These are phyloP conservation scores for Xylaria polymorpha DNA, from an alignment of 2,329 filamentous ascomycete genomes.

Conservation along the genomic window DNA sequence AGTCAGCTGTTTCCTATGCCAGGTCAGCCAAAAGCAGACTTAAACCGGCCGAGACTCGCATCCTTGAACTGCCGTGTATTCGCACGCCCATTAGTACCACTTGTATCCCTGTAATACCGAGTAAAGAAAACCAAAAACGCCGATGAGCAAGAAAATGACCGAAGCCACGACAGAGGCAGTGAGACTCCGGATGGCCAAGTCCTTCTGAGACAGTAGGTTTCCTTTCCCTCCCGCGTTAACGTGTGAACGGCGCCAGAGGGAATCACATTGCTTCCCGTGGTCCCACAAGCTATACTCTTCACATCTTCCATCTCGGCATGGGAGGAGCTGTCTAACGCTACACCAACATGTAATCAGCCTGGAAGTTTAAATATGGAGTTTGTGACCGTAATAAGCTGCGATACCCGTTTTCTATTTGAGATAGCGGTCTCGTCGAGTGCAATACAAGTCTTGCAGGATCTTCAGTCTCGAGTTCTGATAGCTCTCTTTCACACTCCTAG, in stretches of 20 bases:
- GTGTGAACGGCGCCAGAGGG: neutral
- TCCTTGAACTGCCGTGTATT: neutral
- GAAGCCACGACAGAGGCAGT: neutral
- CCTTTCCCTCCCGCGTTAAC: neutral
- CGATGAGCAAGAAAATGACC: neutral
- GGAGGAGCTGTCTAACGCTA: neutral
- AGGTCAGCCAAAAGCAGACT: neutral
- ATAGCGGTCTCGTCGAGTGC: neutral
- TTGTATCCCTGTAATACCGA: neutral
- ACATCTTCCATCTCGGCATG: neutral
- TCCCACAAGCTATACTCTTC: neutral
- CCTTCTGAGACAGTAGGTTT: neutral
- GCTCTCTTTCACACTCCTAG: neutral
- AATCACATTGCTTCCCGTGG: neutral
- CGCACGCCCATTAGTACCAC: neutral
- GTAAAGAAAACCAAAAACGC: neutral
- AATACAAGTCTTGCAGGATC: neutral
- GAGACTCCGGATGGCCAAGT: neutral
- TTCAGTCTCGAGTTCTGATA: too few relatives aligned
- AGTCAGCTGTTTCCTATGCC: neutral
- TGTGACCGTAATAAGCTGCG: neutral
- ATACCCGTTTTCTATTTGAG: neutral
- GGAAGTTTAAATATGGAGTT: neutral
- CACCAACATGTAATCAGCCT: neutral
- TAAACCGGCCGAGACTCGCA: neutral